Evolutionary conservation across 2,329 filamentous ascomycete genomes (phyloP).

Genomic region (Pochonia chlamydosporia): DNA sequence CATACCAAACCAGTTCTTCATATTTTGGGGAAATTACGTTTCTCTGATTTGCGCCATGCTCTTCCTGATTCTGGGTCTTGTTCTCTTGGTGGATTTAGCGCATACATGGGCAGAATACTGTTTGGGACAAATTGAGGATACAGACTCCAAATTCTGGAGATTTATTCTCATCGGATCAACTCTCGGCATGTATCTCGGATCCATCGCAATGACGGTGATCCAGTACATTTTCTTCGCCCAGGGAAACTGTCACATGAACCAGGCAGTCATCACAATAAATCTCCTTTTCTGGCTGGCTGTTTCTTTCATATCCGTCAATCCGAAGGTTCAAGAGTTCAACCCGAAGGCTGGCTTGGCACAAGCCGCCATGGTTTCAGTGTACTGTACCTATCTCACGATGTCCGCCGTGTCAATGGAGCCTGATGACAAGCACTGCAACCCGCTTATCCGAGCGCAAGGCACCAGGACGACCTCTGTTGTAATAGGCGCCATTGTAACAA

Average conservation of each 20-base stretch:
- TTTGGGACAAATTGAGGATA: conserved; percentile 84
- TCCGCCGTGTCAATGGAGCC: conserved; percentile 98
- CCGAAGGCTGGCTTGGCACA: conserved; percentile 93
- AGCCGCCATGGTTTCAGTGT: conserved; percentile 92
- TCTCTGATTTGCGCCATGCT: conserved; percentile 83
- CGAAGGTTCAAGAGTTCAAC: conserved; percentile 84
- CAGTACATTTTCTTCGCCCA: conserved; percentile 96
- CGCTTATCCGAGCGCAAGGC: conserved; percentile 76
- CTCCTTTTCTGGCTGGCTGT: conserved; percentile 75
- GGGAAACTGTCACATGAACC: conserved; percentile 86
- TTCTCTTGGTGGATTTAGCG: conserved; percentile 88
- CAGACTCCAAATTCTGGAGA: conserved; percentile 80
- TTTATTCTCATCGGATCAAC: conserved; percentile 86
- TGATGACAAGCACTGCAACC: conserved; percentile 89
- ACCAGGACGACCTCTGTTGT: conserved; percentile 87
- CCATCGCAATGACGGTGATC: conserved; percentile 87
- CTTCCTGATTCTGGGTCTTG: conserved; percentile 86
- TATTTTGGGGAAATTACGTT: conserved; percentile 93
- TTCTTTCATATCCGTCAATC: conserved; percentile 82
- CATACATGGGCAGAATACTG: conserved; percentile 98
- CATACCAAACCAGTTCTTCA: conserved; percentile 91
- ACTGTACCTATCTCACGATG: conserved; percentile 98
- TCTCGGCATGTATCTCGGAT: conserved; percentile 85
- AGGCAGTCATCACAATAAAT: conserved; percentile 92
- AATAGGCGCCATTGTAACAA: conserved; percentile 89